Conservation (phyloP, 345 rosid species). For the Aurinia saxatilis region DNA sequence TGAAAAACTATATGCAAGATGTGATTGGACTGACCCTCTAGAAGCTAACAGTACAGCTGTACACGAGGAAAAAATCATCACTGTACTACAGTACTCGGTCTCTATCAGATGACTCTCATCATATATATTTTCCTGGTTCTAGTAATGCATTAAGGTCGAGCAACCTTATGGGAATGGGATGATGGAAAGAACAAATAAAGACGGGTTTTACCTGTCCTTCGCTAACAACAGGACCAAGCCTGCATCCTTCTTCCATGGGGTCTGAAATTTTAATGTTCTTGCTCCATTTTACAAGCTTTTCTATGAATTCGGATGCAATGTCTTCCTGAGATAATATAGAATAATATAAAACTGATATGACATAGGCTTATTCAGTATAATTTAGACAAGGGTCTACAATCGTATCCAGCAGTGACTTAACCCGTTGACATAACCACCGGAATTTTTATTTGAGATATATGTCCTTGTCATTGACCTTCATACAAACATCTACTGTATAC, state of each 20-base stretch:
- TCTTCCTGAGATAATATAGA: slow-evolving; percentile 41
- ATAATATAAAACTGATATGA: background rate
- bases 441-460: background rate
- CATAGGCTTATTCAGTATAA: background rate
- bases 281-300: slow-evolving; percentile 67
- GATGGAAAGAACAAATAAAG: background rate
- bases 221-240: slow-evolving; percentile 87
- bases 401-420: background rate
- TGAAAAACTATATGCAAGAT: background rate
- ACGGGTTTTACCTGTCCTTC: slow-evolving; percentile 54
- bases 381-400: background rate
- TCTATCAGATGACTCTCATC: background rate
- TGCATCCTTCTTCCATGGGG: slow-evolving; percentile 87
- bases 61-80: background rate
- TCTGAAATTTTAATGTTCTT: slow-evolving; percentile 71
- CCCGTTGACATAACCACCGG: background rate
- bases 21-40: background rate
- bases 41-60: background rate
- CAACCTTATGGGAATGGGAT: background rate
- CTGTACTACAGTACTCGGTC: background rate
- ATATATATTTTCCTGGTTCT: background rate
- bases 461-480: background rate
- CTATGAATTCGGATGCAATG: slow-evolving; percentile 61
- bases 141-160: background rate
- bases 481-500: background rate